Evolutionary conservation across 2,329 filamentous ascomycete genomes (phyloP).

Genomic region (Chrysoporthe cubensis): DNA sequence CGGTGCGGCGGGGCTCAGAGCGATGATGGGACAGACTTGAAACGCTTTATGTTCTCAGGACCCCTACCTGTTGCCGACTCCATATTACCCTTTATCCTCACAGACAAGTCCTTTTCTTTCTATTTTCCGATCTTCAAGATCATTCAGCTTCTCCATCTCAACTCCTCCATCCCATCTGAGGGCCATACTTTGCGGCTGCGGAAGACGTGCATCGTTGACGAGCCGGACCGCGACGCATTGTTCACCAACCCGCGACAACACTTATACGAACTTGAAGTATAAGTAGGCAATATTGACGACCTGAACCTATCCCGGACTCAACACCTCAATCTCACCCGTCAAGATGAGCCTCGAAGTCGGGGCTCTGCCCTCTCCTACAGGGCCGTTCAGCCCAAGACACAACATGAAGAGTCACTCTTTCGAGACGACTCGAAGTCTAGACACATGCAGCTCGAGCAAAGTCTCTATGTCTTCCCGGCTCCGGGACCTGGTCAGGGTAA

Average conservation of each 20-base stretch:
- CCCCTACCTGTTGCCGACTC: not conserved
- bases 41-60: conserved; percentile 20
- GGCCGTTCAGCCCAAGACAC: conserved; percentile 24
- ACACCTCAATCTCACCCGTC: not conserved
- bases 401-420: conserved; percentile 7
- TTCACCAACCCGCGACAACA: not conserved
- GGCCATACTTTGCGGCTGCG: not conserved
- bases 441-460: conserved; percentile 9
- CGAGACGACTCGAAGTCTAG: conserved; percentile 7
- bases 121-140: not conserved
- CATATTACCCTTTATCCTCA: not conserved
- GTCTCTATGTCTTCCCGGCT: conserved; percentile 35
- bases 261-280: not conserved
- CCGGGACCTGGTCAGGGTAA: conserved; percentile 38
- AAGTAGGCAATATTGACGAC: not conserved
- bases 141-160: not conserved
- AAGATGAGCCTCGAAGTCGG: conserved; percentile 26
- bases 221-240: not conserved
- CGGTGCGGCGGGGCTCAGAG: not conserved
- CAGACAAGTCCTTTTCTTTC: not conserved
- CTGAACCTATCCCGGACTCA: no score
- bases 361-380: conserved; percentile 21
- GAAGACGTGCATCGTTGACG: not conserved
- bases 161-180: not conserved
- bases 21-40: conserved; percentile 26